Conservation (phyloP, 192 early-diverging fungal genomes). For the Paraglomus occultum region DNA sequence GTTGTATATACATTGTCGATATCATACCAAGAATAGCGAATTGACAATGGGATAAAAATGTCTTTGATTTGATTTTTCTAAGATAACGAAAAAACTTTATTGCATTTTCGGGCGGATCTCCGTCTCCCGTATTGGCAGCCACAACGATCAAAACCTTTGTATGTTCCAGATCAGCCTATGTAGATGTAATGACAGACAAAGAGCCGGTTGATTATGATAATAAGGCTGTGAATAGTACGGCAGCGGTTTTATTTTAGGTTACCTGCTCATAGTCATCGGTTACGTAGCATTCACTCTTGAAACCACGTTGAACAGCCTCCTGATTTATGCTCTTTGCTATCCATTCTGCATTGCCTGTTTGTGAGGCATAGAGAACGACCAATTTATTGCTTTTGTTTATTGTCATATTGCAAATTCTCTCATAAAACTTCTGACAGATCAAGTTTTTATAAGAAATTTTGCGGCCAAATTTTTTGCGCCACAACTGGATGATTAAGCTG, state of each 20-base stretch:
- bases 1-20: background rate
- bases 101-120: constrained; percentile 94
- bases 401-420: background rate
- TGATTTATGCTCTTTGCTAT: constrained; percentile 83
- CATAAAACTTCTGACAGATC: too few relatives aligned
- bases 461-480: too few relatives aligned
- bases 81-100: constrained; percentile 86
- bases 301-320: constrained; percentile 74
- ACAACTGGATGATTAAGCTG: too few relatives aligned
- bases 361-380: constrained; percentile 77
- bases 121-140: constrained; percentile 91
- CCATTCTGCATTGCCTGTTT: constrained; percentile 94
- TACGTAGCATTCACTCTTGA: constrained; percentile 54
- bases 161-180: constrained; percentile 47
- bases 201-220: too few relatives aligned
- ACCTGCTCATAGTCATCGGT: constrained; percentile 77
- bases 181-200: background rate
- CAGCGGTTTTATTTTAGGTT: background rate
- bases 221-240: too few relatives aligned
- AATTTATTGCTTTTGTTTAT: constrained; percentile 8
- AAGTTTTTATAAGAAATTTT: too few relatives aligned
- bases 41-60: constrained; percentile 52
- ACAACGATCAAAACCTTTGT: constrained; percentile 72
- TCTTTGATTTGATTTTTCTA: constrained; percentile 66
- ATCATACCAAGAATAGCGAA: constrained; percentile 43